Percentiles rank a stretch among this genome's conserved stretches.
Evolutionary conservation across 1,284 basidiomycete species (phyloP).

Genomic region (Papiliotrema laurentii): DNA sequence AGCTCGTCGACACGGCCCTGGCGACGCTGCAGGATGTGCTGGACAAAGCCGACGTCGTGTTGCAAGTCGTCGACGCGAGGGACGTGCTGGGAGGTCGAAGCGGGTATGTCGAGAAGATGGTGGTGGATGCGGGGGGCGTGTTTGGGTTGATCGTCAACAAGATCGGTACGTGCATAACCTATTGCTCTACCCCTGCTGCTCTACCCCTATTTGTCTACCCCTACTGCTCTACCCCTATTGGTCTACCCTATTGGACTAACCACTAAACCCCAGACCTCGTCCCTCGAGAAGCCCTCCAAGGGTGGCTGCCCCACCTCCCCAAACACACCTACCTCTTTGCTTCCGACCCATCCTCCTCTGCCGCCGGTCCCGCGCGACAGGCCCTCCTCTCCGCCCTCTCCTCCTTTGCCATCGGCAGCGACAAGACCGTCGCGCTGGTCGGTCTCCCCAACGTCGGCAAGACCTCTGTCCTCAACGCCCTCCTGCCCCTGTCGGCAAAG

Average conservation of each 20-base stretch:
- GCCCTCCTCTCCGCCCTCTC: constrained; percentile 26
- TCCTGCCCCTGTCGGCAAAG: constrained; percentile 53
- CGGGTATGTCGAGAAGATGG: constrained; percentile 60
- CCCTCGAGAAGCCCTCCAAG: constrained; percentile 70
- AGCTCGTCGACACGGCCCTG: constrained; percentile 64
- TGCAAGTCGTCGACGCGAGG: constrained; percentile 80
- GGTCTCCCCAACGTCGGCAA: constrained; percentile 72
- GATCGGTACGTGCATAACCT: constrained; percentile 59
- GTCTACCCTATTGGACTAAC: not conserved
- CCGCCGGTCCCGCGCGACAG: constrained; percentile 26
- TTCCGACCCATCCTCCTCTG: constrained; percentile 31
- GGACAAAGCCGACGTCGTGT: constrained; percentile 74
- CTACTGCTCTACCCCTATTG: not conserved
- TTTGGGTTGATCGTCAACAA: constrained; percentile 78
- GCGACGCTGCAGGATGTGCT: constrained; percentile 67
- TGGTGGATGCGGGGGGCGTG: constrained; percentile 41
- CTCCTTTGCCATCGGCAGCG: constrained; percentile 24
- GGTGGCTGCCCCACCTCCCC: constrained; percentile 70
- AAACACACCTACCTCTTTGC: constrained; percentile 77
- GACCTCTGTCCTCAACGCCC: constrained; percentile 73
- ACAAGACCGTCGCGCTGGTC: constrained; percentile 63
- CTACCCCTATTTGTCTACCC: constrained; percentile 1
- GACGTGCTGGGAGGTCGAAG: constrained; percentile 72
- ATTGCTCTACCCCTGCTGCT: too few species aligned
- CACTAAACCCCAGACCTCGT: constrained; percentile 60